phyloP scores from a whole-genome alignment of 805 yeast genomes.

The Priceomyces medius region DNA sequence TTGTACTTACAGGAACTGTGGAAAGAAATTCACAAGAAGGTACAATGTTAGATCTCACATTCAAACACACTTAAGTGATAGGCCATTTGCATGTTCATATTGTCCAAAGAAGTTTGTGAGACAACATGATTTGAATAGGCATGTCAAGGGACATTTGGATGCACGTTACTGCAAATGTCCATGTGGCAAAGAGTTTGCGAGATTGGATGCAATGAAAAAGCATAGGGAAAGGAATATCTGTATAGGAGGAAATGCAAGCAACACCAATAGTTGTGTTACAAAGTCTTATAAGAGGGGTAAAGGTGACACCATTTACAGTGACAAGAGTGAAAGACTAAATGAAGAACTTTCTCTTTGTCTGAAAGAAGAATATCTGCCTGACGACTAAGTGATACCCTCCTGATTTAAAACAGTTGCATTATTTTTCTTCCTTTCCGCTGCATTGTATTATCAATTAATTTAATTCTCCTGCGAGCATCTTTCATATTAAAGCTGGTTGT shows the following conservation, averaged over 20 bases:
- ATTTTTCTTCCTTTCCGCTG: neutral
- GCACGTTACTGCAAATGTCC: slow-evolving; percentile 68
- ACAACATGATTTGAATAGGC: slow-evolving; percentile 91
- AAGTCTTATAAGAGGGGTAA: slow-evolving; percentile 20
- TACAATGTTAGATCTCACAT: slow-evolving; percentile 94
- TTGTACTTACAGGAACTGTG: slow-evolving; percentile 77
- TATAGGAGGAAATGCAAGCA: slow-evolving; percentile 57
- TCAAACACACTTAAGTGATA: slow-evolving; percentile 91
- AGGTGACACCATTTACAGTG: slow-evolving; percentile 10
- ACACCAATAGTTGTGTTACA: slow-evolving; percentile 18
- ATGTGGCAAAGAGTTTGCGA: slow-evolving; percentile 91
- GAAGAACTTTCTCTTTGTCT: slow-evolving; percentile 8
- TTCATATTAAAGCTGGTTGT: neutral
- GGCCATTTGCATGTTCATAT: slow-evolving; percentile 79
- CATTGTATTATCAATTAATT: neutral
- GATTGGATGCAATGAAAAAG: slow-evolving; percentile 84
- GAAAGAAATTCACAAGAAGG: slow-evolving; percentile 79
- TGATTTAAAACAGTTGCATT: neutral
- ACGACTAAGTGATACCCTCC: neutral
- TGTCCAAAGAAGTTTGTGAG: slow-evolving; percentile 90
- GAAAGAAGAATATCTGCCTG: neutral
- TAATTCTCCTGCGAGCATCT: neutral
- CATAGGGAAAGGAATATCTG: slow-evolving; percentile 82
- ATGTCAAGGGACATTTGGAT: slow-evolving; percentile 79
- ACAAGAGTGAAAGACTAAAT: slow-evolving; percentile 11